Percentiles rank a stretch among this genome's conserved stretches.
Conservation (phyloP, 495 filamentous ascomycete species). For the Trichoderma parareesei region DNA sequence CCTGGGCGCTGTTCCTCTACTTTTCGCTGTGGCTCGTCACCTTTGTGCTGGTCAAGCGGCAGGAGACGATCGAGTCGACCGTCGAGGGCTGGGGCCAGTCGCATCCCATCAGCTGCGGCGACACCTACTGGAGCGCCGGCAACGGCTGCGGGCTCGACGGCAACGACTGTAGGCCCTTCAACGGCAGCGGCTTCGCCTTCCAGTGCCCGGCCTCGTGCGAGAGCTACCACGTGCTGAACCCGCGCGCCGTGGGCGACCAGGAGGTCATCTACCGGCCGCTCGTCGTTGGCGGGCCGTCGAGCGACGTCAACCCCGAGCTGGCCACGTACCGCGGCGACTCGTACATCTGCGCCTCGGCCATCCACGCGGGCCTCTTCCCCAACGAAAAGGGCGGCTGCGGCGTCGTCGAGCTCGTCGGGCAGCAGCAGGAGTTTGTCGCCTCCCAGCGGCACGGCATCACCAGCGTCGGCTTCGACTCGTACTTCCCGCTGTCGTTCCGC, state of each 20-base stretch:
- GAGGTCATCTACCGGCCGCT: conserved; percentile 61
- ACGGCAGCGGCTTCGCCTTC: conserved; percentile 59
- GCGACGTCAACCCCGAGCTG: conserved; percentile 25
- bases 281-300: conserved; percentile 64
- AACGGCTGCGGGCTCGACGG: conserved; percentile 76
- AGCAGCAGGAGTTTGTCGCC: conserved; percentile 52
- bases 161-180: conserved; percentile 73
- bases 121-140: conserved; percentile 54
- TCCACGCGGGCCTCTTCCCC: conserved; percentile 67
- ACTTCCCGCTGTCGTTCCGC: conserved; percentile 67
- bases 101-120: conserved; percentile 57
- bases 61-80: conserved; percentile 53
- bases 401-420: conserved; percentile 59
- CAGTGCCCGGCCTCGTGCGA: conserved; percentile 72
- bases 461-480: conserved; percentile 63
- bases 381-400: conserved; percentile 69
- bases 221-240: conserved; percentile 56
- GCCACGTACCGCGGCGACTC: conserved; percentile 70
- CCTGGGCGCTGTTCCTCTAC: conserved; percentile 50
- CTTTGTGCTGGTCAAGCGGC: conserved; percentile 59
- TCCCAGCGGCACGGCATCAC: conserved; percentile 55
- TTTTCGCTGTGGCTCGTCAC: conserved; percentile 64
- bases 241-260: conserved; percentile 65
- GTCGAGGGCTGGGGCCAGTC: conserved; percentile 64
- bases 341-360: conserved; percentile 71